Percentiles rank a stretch among this genome's conserved stretches.
These are phyloP conservation scores for Agaricus blazei DNA, from an alignment of 768 basidiomycete species.

Conservation along the genomic window DNA sequence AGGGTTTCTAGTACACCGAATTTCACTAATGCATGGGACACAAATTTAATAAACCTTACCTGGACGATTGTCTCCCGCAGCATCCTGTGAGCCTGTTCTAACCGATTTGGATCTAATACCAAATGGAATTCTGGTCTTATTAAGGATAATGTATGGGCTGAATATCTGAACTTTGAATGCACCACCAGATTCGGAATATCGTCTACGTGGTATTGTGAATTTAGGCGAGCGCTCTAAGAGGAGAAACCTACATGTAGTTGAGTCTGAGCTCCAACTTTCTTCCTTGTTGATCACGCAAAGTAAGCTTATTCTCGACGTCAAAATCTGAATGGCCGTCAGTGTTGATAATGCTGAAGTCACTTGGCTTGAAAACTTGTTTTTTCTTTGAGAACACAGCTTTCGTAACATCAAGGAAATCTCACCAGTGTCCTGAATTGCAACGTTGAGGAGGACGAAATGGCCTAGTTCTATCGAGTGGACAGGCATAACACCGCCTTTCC, in stretches of 20 bases:
- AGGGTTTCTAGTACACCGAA: constrained; percentile 23
- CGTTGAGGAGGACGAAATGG: constrained; percentile 85
- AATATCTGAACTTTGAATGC: constrained; percentile 97
- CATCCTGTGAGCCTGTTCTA: constrained; percentile 64
- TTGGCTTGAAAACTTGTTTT: constrained; percentile 77
- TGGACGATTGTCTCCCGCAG: constrained; percentile 73
- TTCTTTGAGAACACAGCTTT: neutral
- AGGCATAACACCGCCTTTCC: constrained; percentile 92
- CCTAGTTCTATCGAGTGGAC: constrained; percentile 91
- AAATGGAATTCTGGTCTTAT: constrained; percentile 90
- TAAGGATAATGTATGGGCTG: constrained; percentile 83
- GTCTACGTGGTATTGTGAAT: constrained; percentile 30
- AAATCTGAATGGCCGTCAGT: constrained; percentile 90
- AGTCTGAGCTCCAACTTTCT: constrained; percentile 76
- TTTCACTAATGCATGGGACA: neutral
- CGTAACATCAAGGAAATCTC: constrained; percentile 13
- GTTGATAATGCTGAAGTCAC: constrained; percentile 97
- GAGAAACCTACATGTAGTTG: constrained; percentile 77
- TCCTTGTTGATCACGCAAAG: constrained; percentile 65
- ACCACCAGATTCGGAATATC: constrained; percentile 86
- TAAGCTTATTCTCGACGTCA: constrained; percentile 68
- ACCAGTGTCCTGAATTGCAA: constrained; percentile 92
- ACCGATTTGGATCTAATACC: constrained; percentile 62
- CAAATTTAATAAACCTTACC: constrained; percentile 36
- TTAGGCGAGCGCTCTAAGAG: neutral